Base-by-base conservation (phyloP, 2,329 filamentous ascomycete species). In the Pseudogymnoascus sp. region DNA sequence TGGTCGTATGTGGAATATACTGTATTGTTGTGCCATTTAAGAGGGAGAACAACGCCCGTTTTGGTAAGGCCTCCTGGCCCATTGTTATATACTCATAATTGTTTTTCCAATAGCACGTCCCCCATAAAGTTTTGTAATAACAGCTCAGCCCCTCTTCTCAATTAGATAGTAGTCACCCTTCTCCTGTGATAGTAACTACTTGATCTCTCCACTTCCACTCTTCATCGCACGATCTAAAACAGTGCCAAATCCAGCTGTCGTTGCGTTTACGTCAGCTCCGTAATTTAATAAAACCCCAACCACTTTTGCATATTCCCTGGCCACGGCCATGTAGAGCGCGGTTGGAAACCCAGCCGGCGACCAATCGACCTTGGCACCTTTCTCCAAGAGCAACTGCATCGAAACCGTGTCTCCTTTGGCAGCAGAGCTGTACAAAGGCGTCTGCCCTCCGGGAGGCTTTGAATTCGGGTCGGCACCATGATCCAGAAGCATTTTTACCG, bases 301-400 rank as follows among this genome's bases (percentile, higher is more conserved):
- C 45, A 51, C 23, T 29, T 29, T 51, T 29, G 42, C 45, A 47
- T 62, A 64, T 16, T 65, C 66, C 36, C 62, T 63, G 5, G 18
- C 21, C 11, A 67, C 65, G 12, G 61, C 65, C 37, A 64, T 37
- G 54, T 64, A 65, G 10, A 67, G 61, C 14, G 64, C 18, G 1
- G 60, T 42, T 2, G 65, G 65, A 47, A 47, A 61, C n/a, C 47
- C 63, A 7, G 57, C 18, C 8, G 66, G 65, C 31, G 26, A 29
- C 10, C 36, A 42, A 4, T 36, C 45, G 10, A 64, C 34, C 21
- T 47, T 34, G 10, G 66, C 65, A 16, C 65, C 62, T 51, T 67
- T 65, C 7, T 42, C 37, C 3, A 67, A 29, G 4, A 66, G 65
- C 45, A 62, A 51, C 14, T 63, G 26, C 11, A 62, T 61, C 11